A percentile compares a stretch with the other conserved stretches of the same genome.
These are phyloP conservation scores for Epichloe scottii DNA, from an alignment of 2,329 filamentous ascomycete species.

Conservation along the genomic window DNA sequence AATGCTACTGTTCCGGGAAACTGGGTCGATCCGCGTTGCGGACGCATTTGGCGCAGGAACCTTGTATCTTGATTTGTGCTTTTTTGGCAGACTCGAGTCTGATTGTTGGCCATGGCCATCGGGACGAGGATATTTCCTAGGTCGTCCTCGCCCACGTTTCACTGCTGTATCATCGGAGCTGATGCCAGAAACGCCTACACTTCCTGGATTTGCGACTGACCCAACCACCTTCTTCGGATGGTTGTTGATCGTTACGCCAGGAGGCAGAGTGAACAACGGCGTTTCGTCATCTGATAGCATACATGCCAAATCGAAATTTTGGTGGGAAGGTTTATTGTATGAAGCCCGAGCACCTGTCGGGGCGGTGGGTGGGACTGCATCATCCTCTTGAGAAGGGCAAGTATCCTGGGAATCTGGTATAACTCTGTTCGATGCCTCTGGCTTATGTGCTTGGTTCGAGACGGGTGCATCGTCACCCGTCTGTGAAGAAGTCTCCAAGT, in stretches of 20 bases:
- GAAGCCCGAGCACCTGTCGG: background rate
- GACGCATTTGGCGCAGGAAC: background rate
- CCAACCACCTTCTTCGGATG: background rate
- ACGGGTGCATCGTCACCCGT: conserved; percentile 4
- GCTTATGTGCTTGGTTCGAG: conserved; percentile 1
- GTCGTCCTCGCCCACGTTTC: conserved; percentile 1
- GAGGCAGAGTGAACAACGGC: conserved; percentile 13
- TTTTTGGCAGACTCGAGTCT: background rate
- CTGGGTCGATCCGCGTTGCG: background rate
- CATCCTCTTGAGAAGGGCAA: conserved; percentile 3
- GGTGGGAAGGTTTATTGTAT: background rate
- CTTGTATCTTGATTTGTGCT: background rate
- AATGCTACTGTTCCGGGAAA: background rate
- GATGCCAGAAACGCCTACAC: background rate
- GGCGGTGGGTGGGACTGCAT: background rate
- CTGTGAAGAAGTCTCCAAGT: conserved; percentile 1
- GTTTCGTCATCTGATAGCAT: conserved; percentile 25
- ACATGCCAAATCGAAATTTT: conserved; percentile 8
- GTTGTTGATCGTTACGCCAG: background rate
- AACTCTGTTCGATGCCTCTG: conserved; percentile 1
- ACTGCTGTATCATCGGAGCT: background rate
- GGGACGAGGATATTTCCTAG: conserved; percentile 1
- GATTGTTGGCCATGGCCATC: background rate
- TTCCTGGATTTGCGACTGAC: background rate
- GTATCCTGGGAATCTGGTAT: conserved; percentile 20